Conservation (phyloP, 208 protist genomes). For the Naegleria fowleri region DNA sequence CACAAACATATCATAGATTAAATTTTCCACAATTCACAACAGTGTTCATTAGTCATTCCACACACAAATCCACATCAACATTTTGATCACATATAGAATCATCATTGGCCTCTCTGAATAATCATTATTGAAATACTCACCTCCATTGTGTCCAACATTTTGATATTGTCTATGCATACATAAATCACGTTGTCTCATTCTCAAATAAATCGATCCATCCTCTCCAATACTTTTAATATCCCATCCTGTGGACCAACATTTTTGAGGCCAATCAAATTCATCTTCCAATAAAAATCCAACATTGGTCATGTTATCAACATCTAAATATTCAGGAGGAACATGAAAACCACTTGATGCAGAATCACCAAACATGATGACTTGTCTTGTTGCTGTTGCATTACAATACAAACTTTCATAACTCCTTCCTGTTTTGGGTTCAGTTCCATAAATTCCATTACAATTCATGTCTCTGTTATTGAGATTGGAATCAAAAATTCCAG, state of each 20-base stretch:
- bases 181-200: background rate
- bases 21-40: no score
- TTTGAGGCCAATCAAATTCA: slow-evolving; percentile 26
- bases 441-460: slow-evolving; percentile 27
- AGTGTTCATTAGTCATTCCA: no score
- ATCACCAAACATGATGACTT: slow-evolving; percentile 26
- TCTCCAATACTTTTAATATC: background rate
- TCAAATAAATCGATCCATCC: background rate
- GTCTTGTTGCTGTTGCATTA: background rate
- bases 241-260: background rate
- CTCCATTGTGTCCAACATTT: slow-evolving; percentile 30
- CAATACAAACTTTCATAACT: slow-evolving; percentile 11
- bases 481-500: background rate
- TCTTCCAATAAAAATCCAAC: background rate
- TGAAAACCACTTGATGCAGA: background rate
- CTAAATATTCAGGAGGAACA: slow-evolving; percentile 5
- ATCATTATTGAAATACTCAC: no score
- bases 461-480: background rate
- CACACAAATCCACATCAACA: no score
- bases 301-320: background rate
- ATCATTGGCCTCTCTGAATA: no score
- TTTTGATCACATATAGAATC: no score
- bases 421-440: background rate
- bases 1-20: no score
- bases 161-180: slow-evolving; percentile 24